Base-by-base conservation (phyloP, 1,139 yeast species). In the Debaryomycetaceae sp. region DNA sequence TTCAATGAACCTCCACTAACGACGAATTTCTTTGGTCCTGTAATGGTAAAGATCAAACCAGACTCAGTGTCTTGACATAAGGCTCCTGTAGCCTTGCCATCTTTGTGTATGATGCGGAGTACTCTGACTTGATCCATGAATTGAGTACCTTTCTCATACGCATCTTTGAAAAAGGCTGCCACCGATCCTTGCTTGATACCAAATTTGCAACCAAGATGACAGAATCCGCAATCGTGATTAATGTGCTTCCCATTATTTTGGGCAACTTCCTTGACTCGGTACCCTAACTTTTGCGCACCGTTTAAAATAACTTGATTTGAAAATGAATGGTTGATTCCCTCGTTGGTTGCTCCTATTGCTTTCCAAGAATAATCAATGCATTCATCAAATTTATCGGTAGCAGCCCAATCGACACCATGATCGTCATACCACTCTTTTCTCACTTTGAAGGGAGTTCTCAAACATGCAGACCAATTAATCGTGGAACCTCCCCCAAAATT, bases 401-500 rank as follows among this genome's bases (percentile, higher is more conserved):
- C 78, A 34, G 68, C 81, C 72, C 78, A 78, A 14, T 76, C 77
- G 7, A 75, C 65, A 0, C 79, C 80, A 44, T 60, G 65, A 24
- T 72, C 67, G 43, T 72, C 71, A 39, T 70, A 76, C 83, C 83
- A 80, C 53, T 80, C 83, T 42, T 72, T 66, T 44, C 85, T 71
- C 5, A 80, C 80, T 47, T 68, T 69, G 54, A 74, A 76, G 1
- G 82, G 81, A 1, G 85, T 76, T 44, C 66, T 71, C 47, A 80
- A 57, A 50, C 78, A 69, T 8, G 84, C 84, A n/a, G 80, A 73
- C 85, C 85, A 80, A 58, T 80, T 80, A 40, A 80, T 76, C 5
- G 84, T 78, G 6, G 81, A 66, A 4, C 84, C 85, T 8, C 85
- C 85, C 6, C 85, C 85, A 49, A 80, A 75, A 1, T 80, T 77